Base-by-base conservation (phyloP, 2,329 filamentous ascomycete genomes). In the Fusarium keratoplasticum region DNA sequence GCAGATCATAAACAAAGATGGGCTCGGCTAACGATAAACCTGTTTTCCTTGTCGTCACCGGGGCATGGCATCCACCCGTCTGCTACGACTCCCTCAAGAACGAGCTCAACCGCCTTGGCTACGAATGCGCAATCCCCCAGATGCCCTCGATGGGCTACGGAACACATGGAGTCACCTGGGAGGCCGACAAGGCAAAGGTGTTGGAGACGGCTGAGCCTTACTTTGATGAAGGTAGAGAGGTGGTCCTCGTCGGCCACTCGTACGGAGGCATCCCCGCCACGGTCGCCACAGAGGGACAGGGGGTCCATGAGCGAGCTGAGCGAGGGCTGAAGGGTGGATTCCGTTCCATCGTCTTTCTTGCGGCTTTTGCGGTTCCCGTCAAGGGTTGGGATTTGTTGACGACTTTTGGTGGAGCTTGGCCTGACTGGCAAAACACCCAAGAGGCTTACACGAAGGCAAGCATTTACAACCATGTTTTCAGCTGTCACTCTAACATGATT, bases 381-480 rank as follows among this genome's bases (percentile, higher is more conserved):
- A 70, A 60, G 20, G 68, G 68, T 8, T 70, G 68, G 68, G 68
- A 70, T 20, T 66, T 70, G 6, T 44, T 70, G 27, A 70, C 61
- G 0, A 70, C 68, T 1, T 42, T 66, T 38, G 68, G 68, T 29
- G 66, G 61, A 54, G 33, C 29, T 9, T 66, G 64, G 31, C 66
- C 68, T 13, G 61, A 55, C 2, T 70, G 66, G 66, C 11, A 66
- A 5, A 14, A 58, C 20, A 38, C 68, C 3, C 36, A 29, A 0
- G 55, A 70, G 38, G 54, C 69, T 3, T 70, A 70, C 2, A 57
- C 31, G 14, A 70, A 70, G 61, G 68, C 27, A 14, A 25, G 65
- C 4, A 14, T 20, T 47, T 18, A 18, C 16, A 9, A 13, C 8
- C 2, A 1, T 2, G 11, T 11, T 33, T 2, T 31, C 47, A 33